phyloP scores from a whole-genome alignment of 2,329 filamentous ascomycete genomes.

The Aspergillus pseudoglaucus region DNA sequence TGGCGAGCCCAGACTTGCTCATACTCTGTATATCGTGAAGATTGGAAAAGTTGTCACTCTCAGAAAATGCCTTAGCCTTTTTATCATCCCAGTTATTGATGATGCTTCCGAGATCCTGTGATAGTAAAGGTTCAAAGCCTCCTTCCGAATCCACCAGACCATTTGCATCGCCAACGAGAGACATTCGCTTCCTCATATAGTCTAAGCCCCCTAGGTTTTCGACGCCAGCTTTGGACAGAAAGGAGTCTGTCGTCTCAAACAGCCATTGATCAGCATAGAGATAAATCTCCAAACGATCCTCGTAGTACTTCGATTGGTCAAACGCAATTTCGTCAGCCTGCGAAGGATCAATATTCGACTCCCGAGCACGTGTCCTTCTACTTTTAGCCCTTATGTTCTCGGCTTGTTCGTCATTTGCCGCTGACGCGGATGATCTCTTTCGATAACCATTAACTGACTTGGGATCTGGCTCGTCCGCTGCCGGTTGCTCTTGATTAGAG shows the following conservation, averaged over 20 bases:
- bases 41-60: constrained; percentile 44
- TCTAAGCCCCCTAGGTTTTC: constrained; percentile 40
- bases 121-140: constrained; percentile 23
- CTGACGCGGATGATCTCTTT: constrained; percentile 56
- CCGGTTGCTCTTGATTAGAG: constrained; percentile 14
- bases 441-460: constrained; percentile 41
- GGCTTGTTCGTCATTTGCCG: constrained; percentile 51
- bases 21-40: constrained; percentile 44
- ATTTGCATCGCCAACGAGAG: constrained; percentile 8
- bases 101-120: constrained; percentile 40
- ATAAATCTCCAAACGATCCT: constrained; percentile 49
- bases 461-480: constrained; percentile 21
- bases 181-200: constrained; percentile 26
- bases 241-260: constrained; percentile 47
- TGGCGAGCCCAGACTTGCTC: constrained; percentile 43
- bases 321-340: constrained; percentile 44
- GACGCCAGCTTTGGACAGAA: constrained; percentile 48
- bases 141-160: constrained; percentile 12
- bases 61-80: constrained; percentile 38
- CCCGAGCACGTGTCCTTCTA: constrained; percentile 55
- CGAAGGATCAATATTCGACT: constrained; percentile 46
- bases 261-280: constrained; percentile 52
- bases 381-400: constrained; percentile 54
- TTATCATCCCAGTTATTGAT: constrained; percentile 41
- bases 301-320: constrained; percentile 49